phyloP scores from a whole-genome alignment of 257 asterid genomes.

The Gardenia jasminoides region DNA sequence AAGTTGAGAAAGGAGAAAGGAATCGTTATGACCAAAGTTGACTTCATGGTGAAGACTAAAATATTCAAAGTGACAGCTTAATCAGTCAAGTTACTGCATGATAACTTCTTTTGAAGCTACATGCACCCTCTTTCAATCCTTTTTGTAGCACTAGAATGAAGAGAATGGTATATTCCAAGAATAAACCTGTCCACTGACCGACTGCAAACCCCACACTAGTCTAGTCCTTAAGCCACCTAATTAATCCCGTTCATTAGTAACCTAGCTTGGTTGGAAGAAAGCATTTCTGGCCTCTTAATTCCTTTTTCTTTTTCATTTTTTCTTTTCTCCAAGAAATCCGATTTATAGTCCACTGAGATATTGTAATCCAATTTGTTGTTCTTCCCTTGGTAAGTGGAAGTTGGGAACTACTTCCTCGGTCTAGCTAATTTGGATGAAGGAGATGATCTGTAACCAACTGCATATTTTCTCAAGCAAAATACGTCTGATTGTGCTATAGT shows the following conservation, averaged over 20 bases:
- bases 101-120: conserved; percentile 15
- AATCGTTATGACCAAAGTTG: conserved; percentile 10
- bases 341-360: too few species aligned
- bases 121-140: not conserved
- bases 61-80: not conserved
- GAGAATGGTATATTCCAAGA: conserved; percentile 40
- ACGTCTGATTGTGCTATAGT: too few species aligned
- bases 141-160: conserved; percentile 27
- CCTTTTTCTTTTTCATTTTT: too few species aligned
- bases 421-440: too few species aligned
- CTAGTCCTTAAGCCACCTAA: not conserved
- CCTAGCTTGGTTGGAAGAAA: not conserved
- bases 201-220: not conserved
- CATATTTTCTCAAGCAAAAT: too few species aligned
- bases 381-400: too few species aligned
- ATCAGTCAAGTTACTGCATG: not conserved
- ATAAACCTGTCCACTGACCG: conserved; percentile 34
- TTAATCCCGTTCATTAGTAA: not conserved
- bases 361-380: too few species aligned
- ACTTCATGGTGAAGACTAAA: not conserved
- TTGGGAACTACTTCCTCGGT: too few species aligned
- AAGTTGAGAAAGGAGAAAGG: too few species aligned
- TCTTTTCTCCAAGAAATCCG: too few species aligned
- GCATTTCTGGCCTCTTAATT: too few species aligned
- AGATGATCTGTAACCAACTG: too few species aligned